Base-by-base conservation (phyloP, 805 yeast species). In the Suhomyces canberraensis region DNA sequence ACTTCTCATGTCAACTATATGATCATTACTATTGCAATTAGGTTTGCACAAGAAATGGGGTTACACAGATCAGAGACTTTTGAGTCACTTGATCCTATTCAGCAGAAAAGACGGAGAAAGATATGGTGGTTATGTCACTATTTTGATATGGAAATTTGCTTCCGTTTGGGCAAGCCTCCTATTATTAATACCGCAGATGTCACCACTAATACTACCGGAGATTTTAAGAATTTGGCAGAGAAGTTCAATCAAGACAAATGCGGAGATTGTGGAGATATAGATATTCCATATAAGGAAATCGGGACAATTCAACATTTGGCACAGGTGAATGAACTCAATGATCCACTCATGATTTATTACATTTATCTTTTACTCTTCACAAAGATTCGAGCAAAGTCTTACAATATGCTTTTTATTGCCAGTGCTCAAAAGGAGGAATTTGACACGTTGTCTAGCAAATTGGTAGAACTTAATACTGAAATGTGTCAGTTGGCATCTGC, bases 11-110 rank as follows among this genome's bases (percentile, higher is more conserved):
- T 61, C 24, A 60, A 57, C 35, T 60, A 56, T 43, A 51, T 56
- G 8, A 41, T 66, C 9, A 42, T 52, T 3, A 45, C 64, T 1
- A 54, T 64, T 19, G 71, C 70, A 0, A 57, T 65, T 2, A 45
- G 71, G 26, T 63, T 48, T 41, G 71, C 71, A 3, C 71, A 66
- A 41, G 69, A 64, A 30, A 48, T 66, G 29, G 73, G 73, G 1
- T 48, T 67, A 33, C 72, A 67, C 44, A 43, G 70, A 7, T 35
- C 40, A n/a, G 71, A 66, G 37, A 46, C 61, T 3, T 56, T 50
- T 25, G 42, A 31, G 9, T 41, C 47, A 16, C 40, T 62, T 15
- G 36, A 54, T 1, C 30, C 35, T 1, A 55, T 43, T 13, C 66
- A 58, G 20, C 53, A 46, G 19, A 30, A 26, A 9, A 35, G 44